Evolutionary conservation across 331 rosid species (phyloP).

Genomic region (Quercus tomentella): DNA sequence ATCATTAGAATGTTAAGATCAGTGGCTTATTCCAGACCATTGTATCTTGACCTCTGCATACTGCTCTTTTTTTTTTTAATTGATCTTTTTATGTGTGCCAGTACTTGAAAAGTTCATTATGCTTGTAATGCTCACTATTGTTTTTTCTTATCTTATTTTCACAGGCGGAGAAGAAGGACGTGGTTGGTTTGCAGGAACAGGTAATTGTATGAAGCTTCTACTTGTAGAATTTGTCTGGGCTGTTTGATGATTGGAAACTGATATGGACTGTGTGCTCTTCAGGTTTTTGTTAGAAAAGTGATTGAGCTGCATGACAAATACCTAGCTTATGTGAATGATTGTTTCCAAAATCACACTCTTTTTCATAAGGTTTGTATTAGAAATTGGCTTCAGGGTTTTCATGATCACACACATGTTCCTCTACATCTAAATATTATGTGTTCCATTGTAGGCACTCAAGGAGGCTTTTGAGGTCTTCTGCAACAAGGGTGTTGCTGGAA

Average conservation of each 20-base stretch:
- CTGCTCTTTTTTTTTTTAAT: not conserved
- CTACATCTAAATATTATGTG: constrained; percentile 13
- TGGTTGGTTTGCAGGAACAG: constrained; percentile 51
- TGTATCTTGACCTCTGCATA: not conserved
- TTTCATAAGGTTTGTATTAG: constrained; percentile 64
- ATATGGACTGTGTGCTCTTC: constrained; percentile 23
- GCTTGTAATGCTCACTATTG: constrained; percentile 4
- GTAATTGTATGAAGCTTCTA: constrained; percentile 15
- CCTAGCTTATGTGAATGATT: constrained; percentile 76
- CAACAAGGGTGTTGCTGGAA: constrained; percentile 92
- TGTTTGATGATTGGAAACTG: constrained; percentile 21
- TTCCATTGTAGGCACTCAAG: constrained; percentile 51
- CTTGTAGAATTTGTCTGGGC: not conserved
- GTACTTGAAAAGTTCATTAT: not conserved
- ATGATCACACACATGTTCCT: not conserved
- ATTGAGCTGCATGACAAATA: constrained; percentile 91
- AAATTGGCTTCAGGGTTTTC: not conserved
- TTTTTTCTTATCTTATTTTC: not conserved
- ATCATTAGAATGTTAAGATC: not conserved
- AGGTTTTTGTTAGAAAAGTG: constrained; percentile 60
- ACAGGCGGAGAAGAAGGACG: constrained; percentile 48
- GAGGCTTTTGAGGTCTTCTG: constrained; percentile 95
- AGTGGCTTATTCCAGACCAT: not conserved
- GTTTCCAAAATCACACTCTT: constrained; percentile 87
- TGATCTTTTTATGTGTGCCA: not conserved